Evolutionary conservation across 2,329 filamentous ascomycete species (phyloP).

Genomic region (Uncinocarpus reesii): DNA sequence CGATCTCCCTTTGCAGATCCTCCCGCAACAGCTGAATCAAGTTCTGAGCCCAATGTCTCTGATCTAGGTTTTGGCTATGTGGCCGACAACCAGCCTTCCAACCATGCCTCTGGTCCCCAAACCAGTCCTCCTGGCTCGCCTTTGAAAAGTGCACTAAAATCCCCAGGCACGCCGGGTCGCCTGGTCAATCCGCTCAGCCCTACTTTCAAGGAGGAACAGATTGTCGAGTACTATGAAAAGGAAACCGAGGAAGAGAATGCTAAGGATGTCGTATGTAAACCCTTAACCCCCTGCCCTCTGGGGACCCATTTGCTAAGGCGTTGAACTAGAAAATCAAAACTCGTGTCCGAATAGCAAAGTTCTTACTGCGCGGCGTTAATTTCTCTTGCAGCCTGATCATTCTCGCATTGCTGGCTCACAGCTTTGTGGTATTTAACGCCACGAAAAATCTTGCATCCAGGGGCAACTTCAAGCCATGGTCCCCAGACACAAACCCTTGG

Average conservation of each 20-base stretch:
- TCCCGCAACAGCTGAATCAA: constrained; percentile 36
- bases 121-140: constrained; percentile 64
- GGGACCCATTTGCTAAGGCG: background rate
- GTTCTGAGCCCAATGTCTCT: constrained; percentile 54
- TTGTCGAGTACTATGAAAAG: constrained; percentile 74
- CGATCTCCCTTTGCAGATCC: constrained; percentile 46
- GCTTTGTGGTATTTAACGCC: constrained; percentile 83
- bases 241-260: constrained; percentile 77
- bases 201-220: constrained; percentile 79
- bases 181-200: constrained; percentile 75
- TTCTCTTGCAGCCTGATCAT: constrained; percentile 96
- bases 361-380: constrained; percentile 88
- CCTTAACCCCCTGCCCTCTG: background rate
- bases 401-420: constrained; percentile 76
- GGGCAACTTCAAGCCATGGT: constrained; percentile 79
- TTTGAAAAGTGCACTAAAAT: constrained; percentile 81
- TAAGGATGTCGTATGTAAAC: constrained; percentile 72
- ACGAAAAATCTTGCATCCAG: constrained; percentile 64
- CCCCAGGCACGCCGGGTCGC: constrained; percentile 69
- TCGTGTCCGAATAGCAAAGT: constrained; percentile 83
- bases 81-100: constrained; percentile 43
- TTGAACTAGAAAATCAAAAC: constrained; percentile 76
- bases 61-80: constrained; percentile 94
- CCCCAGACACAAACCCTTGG: constrained; percentile 68
- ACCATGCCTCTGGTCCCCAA: constrained; percentile 40